Evolutionary conservation across 129 eudicot genomes (phyloP), one percentile per base, ranked within the genome.

Genomic region (Apium graveolens): DNA sequence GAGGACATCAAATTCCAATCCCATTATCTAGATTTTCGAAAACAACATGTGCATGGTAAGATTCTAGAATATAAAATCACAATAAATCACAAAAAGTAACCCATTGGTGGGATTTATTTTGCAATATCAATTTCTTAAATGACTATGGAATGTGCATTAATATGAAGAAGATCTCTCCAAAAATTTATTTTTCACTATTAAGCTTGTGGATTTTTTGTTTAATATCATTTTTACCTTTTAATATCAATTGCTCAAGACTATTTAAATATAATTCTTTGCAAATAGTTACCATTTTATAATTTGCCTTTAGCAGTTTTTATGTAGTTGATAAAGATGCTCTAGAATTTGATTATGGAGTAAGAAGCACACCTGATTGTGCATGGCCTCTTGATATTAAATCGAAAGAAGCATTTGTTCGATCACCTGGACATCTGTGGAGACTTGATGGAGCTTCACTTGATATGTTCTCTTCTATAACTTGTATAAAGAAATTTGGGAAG

Each of bases 401-500:
- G 39, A 29, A 66, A 13, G 70, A 65, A 65, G 39, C 41, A 66
- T 14, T 31, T 66, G 41, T 24, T 66, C 37, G 24, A 66, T 66
- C 72, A 66, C 72, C 72, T 31, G 39, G 39, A 31, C 39, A 32
- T 66, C 72, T 66, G 12, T 12, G 38, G 72, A 66, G 72, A 66
- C 72, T 66, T 66, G 72, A 66, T 13, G 72, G 38, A 66, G 72
- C 72, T 66, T 66, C 41, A 31, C 38, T 66, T 20, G 4, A 29
- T 66, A 66, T 66, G 39, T 60, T 26, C 34, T 66, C 72, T 27
- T 27, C 72, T 66, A 66, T 66, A 66, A n/a, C 72, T 66, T 66
- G 72, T 41, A 66, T 66, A 66, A 66, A 66, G 72, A 66, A 66
- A 66, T 66, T 66, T 5, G 72, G 72, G 39, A 66, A 31, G 39